phyloP scores from a whole-genome alignment of 1,284 basidiomycete species.

The Mycena citricolor region DNA sequence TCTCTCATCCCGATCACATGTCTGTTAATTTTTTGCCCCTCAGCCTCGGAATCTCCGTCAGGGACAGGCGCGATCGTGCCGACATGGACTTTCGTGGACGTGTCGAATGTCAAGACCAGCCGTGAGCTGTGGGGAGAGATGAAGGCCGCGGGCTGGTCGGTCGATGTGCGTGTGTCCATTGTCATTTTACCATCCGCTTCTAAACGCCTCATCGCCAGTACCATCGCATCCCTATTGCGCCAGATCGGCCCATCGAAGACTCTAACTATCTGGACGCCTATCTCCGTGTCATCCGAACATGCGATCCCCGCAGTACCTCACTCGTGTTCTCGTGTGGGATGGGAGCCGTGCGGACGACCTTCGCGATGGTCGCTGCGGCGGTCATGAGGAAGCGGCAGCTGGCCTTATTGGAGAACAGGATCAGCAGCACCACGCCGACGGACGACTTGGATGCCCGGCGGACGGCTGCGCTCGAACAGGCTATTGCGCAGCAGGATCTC shows the following conservation, averaged over 20 bases:
- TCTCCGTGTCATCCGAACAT: constrained; percentile 76
- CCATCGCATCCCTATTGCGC: constrained; percentile 88
- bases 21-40: constrained; percentile 5
- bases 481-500: constrained; percentile 80
- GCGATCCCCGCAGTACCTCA: constrained; percentile 80
- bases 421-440: neutral
- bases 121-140: constrained; percentile 85
- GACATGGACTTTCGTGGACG: constrained; percentile 94
- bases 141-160: constrained; percentile 83
- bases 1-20: neutral
- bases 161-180: constrained; percentile 60
- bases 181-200: constrained; percentile 8
- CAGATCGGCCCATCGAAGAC: constrained; percentile 88
- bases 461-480: constrained; percentile 72
- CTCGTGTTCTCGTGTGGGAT: constrained; percentile 97
- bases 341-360: constrained; percentile 95
- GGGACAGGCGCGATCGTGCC: constrained; percentile 84
- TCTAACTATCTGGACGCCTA: constrained; percentile 93
- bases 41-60: constrained; percentile 53
- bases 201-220: constrained; percentile 41
- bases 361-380: constrained; percentile 95
- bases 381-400: constrained; percentile 87
- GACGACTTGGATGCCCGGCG: too few species aligned
- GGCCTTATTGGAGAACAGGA: too few species aligned
- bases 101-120: constrained; percentile 82